phyloP scores from a whole-genome alignment of 371 early-diverging fungal genomes.

The Haplosporangium sp. region DNA sequence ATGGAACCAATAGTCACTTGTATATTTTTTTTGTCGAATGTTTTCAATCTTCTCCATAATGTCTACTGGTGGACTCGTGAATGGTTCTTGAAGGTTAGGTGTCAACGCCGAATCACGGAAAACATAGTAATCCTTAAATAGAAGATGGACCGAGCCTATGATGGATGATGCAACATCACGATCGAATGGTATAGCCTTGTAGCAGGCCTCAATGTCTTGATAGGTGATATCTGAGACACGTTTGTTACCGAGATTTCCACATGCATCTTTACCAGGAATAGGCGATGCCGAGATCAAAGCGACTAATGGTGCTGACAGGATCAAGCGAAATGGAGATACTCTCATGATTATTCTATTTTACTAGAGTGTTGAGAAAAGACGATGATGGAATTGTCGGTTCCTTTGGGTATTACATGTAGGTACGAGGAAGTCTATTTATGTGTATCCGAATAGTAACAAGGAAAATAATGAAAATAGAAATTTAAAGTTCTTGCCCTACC shows the following conservation, averaged over 20 bases:
- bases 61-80: slow-evolving; percentile 27
- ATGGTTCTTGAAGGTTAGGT: slow-evolving; percentile 11
- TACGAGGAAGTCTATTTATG: no score
- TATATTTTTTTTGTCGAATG: slow-evolving; percentile 21
- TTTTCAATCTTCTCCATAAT: slow-evolving; percentile 1
- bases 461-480: no score
- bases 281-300: not conserved
- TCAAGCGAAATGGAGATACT: not conserved
- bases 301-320: not conserved
- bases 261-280: slow-evolving; percentile 9
- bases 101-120: slow-evolving; percentile 33
- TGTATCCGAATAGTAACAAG: no score
- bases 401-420: no score
- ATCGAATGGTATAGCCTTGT: slow-evolving; percentile 23
- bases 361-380: no score
- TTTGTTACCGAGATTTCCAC: slow-evolving; percentile 11
- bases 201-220: slow-evolving; percentile 18
- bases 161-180: slow-evolving; percentile 1
- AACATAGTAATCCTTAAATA: slow-evolving; percentile 28
- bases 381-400: no score
- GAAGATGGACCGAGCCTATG: slow-evolving; percentile 2
- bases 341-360: no score
- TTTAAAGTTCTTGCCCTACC: no score
- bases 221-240: slow-evolving; percentile 10
- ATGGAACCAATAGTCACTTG: slow-evolving; percentile 30